These are phyloP conservation scores for Cercospora zeae-maydis DNA, from an alignment of 2,329 filamentous ascomycete genomes.

Conservation along the genomic window DNA sequence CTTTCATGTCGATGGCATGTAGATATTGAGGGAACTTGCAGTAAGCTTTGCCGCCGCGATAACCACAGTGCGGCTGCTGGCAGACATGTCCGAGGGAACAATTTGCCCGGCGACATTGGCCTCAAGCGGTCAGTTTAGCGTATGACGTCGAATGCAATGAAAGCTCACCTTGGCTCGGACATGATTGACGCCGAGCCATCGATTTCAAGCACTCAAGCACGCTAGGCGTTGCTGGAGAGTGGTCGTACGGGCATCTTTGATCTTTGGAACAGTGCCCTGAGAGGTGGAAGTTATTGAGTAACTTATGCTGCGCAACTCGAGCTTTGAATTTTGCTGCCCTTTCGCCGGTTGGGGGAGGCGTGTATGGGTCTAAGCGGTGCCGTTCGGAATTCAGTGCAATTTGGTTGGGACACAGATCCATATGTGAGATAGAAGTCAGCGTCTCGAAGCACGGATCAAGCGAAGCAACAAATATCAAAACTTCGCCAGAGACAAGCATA, in stretches of 20 bases:
- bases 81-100: slow-evolving; percentile 50
- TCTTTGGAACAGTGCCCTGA: slow-evolving; percentile 30
- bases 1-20: slow-evolving; percentile 20
- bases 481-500: not conserved
- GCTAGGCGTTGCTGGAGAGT: slow-evolving; percentile 42
- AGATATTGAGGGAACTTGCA: slow-evolving; percentile 26
- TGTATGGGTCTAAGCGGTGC: slow-evolving; percentile 48
- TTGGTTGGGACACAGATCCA: slow-evolving; percentile 25
- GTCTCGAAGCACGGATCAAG: not conserved
- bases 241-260: slow-evolving; percentile 47
- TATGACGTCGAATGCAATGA: not conserved
- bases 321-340: slow-evolving; percentile 42
- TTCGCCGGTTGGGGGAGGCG: slow-evolving; percentile 37
- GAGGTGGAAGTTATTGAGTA: slow-evolving; percentile 51
- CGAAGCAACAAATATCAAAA: not conserved
- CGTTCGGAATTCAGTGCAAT: slow-evolving; percentile 49
- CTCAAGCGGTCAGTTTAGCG: not conserved
- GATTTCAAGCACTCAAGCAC: slow-evolving; percentile 44
- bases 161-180: slow-evolving; percentile 36
- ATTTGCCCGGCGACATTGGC: slow-evolving; percentile 41
- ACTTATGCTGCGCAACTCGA: slow-evolving; percentile 41
- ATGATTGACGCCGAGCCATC: slow-evolving; percentile 46
- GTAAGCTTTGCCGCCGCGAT: slow-evolving; percentile 26
- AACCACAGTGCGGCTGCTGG: slow-evolving; percentile 35
- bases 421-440: slow-evolving; percentile 9